Evolutionary conservation across 768 basidiomycete genomes (phyloP).

Genomic region (Paxillus rubicundulus): DNA sequence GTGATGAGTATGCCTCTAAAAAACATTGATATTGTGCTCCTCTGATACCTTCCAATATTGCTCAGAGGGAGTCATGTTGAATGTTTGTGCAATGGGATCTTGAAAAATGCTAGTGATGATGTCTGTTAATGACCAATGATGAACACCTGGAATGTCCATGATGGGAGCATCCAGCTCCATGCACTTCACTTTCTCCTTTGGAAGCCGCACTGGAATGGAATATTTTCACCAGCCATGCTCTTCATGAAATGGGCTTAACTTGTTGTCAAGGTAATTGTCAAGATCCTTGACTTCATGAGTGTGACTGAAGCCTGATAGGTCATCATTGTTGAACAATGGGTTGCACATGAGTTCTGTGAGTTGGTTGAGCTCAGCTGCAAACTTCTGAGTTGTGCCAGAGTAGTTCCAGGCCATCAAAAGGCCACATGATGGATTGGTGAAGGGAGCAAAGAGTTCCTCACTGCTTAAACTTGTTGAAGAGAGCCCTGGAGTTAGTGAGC

Average conservation of each 20-base stretch:
- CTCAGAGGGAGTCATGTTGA: conserved; percentile 1
- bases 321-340: conserved; percentile 16
- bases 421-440: conserved; percentile 18
- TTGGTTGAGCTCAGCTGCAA: conserved; percentile 21
- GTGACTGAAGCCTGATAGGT: conserved; percentile 20
- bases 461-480: neutral
- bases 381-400: conserved; percentile 26
- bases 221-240: conserved; percentile 6
- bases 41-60: neutral
- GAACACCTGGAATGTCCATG: neutral
- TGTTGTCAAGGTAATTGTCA: neutral
- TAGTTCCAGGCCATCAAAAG: conserved; percentile 33
- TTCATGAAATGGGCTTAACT: neutral
- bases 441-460: conserved; percentile 8
- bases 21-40: neutral
- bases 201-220: neutral
- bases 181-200: neutral
- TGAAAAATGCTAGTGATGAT: neutral
- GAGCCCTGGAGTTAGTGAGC: neutral
- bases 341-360: conserved; percentile 25
- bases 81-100: neutral
- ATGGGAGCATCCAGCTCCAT: neutral
- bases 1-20: conserved; percentile 1
- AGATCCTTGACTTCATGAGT: neutral
- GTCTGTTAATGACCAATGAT: conserved; percentile 1